Conservation (phyloP, 2,329 filamentous ascomycete genomes). For the Fusarium sp. region DNA sequence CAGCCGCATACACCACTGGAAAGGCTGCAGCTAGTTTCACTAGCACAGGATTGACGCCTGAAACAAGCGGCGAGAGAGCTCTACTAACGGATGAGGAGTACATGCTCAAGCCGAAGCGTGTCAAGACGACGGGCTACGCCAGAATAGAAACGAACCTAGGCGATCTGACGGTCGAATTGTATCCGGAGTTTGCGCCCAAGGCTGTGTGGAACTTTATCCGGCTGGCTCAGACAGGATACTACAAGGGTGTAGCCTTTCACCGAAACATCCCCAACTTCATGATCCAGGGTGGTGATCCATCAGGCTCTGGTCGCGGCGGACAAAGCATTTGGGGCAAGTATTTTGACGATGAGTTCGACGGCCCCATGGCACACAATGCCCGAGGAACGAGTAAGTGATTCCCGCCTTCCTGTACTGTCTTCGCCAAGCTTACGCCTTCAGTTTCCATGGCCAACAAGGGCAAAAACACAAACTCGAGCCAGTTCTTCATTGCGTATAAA, state of each 20-base stretch:
- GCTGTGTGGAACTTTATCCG: constrained; percentile 98
- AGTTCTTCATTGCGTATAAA: constrained; percentile 95
- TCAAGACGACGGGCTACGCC: constrained; percentile 92
- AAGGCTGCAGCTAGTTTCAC: constrained; percentile 94
- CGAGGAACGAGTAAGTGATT: constrained; percentile 69
- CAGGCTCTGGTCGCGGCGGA: constrained; percentile 91
- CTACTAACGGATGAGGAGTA: constrained; percentile 94
- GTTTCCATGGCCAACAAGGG: constrained; percentile 97
- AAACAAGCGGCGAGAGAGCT: constrained; percentile 88
- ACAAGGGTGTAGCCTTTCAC: constrained; percentile 85
- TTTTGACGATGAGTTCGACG: constrained; percentile 93
- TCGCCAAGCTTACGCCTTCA: constrained; percentile 27
- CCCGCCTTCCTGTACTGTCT: neutral
- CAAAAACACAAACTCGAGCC: constrained; percentile 94
- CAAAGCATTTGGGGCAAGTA: constrained; percentile 92
- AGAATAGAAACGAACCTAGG: constrained; percentile 89
- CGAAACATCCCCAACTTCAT: constrained; percentile 96
- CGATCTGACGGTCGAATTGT: constrained; percentile 86
- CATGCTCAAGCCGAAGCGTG: constrained; percentile 89
- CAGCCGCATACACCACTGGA: constrained; percentile 90
- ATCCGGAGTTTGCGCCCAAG: constrained; percentile 89
- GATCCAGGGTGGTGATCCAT: constrained; percentile 96
- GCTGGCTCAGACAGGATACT: constrained; percentile 89
- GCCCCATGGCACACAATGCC: constrained; percentile 82
- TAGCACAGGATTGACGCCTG: constrained; percentile 90